Conservation (phyloP, 257 asterid genomes). For the Solanum sitiens region DNA sequence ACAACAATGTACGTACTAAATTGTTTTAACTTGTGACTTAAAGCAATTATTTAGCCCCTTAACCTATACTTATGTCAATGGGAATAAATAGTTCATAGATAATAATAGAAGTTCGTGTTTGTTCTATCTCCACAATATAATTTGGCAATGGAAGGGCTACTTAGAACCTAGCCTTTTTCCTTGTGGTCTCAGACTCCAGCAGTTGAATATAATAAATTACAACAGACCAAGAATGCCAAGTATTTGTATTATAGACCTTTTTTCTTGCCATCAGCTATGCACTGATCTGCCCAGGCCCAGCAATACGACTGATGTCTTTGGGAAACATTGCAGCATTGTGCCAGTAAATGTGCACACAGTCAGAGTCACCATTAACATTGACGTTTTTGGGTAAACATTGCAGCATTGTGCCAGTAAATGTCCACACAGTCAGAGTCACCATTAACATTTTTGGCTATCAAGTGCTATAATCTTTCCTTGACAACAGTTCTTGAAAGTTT, state of each 20-base stretch:
- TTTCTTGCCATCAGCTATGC: background rate
- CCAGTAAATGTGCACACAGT: background rate
- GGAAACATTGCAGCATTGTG: background rate
- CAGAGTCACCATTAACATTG: background rate
- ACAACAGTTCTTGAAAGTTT: conserved; percentile 45
- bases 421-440: background rate
- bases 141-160: background rate
- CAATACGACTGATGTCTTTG: background rate
- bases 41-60: background rate
- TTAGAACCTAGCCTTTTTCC: background rate
- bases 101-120: background rate
- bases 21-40: background rate
- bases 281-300: background rate
- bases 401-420: background rate
- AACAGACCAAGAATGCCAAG: background rate
- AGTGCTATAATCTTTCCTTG: conserved; percentile 60
- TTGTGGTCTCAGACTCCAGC: background rate
- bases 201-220: background rate
- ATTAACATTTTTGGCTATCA: background rate
- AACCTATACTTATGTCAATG: background rate
- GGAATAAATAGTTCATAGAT: background rate
- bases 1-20: background rate
- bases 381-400: background rate
- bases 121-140: background rate
- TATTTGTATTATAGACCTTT: background rate